A percentile compares a stretch with the other conserved stretches of the same genome.
Evolutionary conservation across 2,329 filamentous ascomycete species (phyloP).

Genomic region (Trichoderma afroharzianum): DNA sequence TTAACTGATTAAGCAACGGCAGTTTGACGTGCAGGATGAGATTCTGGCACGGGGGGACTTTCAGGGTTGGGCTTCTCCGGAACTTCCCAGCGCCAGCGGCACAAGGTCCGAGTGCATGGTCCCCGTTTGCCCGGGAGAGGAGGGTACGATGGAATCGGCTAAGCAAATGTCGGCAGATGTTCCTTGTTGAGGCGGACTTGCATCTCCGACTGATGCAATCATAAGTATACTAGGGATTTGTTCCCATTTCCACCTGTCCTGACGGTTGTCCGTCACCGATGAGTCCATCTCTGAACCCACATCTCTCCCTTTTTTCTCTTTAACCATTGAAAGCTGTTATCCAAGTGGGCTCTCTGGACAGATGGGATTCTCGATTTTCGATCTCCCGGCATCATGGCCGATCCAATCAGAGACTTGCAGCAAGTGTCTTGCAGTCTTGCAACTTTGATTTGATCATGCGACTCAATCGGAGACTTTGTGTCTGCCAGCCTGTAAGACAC

Average conservation of each 20-base stretch:
- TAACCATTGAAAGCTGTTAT: background rate
- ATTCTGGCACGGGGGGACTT: background rate
- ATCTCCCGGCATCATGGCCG: background rate
- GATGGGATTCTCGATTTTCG: background rate
- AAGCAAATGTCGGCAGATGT: background rate
- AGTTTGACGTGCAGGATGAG: background rate
- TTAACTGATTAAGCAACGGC: background rate
- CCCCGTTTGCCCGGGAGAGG: background rate
- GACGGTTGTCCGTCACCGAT: background rate
- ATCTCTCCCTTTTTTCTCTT: background rate
- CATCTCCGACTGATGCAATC: background rate
- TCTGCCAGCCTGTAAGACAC: background rate
- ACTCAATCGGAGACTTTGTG: background rate
- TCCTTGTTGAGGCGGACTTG: background rate
- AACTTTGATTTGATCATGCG: background rate
- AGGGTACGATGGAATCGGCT: background rate
- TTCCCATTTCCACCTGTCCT: background rate
- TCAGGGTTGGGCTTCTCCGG: background rate
- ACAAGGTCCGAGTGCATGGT: background rate
- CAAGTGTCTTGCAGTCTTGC: background rate
- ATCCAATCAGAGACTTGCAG: background rate
- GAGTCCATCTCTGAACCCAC: background rate
- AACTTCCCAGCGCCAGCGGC: background rate
- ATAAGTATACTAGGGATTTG: background rate
- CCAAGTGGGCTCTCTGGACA: background rate